Evolutionary conservation across 495 filamentous ascomycete species (phyloP), one percentile per base, ranked within the genome.

Genomic region (Evernia prunastri): DNA sequence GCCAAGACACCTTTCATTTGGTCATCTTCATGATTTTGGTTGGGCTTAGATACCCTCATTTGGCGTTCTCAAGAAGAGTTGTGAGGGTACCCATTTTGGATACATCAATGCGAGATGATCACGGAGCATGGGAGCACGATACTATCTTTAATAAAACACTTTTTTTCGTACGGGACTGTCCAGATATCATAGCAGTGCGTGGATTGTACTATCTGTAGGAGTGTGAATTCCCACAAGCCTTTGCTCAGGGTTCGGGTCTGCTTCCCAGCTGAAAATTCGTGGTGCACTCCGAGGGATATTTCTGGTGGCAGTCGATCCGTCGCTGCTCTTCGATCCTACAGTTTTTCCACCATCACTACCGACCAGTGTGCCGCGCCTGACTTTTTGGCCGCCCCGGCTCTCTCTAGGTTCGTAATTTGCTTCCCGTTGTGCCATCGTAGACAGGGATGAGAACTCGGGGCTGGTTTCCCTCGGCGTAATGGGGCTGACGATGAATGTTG

Each of bases 261-360:
- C 57, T n/a, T 60, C 35, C 63, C 63, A 66, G 58, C 63, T 66
- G 63, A 66, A 66, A 18, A 58, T 20, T 15, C 63, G 45, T 29
- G 58, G 58, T 23, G 60, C 45, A 51, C 45, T 66, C 10, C 51
- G 29, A 37, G 43, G 56, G 23, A 66, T 66, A 5, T 43, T 49
- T 25, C 40, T 66, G 23, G 36, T 61, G 11, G 42, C 63, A 47
- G 31, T 66, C 15, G 63, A 66, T 49, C 53, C 42, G 18, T 60
- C 42, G 42, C 63, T 61, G 31, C 63, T 37, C 20, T 61, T 25
- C 23, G 39, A 47, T 2, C n/a, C 33, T 31, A 23, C 39, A 49
- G 15, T 18, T 1, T 31, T 60, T 37, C 53, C 33, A 11, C 18
- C 47, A 37, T 49, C n/a, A 4, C 49, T 47, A 29, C 31, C 36